Evolutionary conservation across 2,329 filamentous ascomycete species (phyloP).

Genomic region (Thielaviopsis punctulata): DNA sequence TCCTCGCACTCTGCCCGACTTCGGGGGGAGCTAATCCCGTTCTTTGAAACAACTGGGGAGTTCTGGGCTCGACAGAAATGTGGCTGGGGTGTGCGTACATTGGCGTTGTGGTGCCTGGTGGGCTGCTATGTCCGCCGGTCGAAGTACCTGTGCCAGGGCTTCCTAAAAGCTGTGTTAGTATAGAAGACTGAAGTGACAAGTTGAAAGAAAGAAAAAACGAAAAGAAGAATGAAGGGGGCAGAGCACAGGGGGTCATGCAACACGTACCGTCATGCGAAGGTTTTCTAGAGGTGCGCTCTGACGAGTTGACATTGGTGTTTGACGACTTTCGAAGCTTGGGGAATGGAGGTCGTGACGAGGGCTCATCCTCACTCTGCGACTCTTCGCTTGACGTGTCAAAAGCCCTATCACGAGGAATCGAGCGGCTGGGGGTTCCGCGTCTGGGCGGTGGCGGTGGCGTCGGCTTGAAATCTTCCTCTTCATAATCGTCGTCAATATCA

Average conservation of each 20-base stretch:
- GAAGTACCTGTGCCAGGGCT: slow-evolving; percentile 1
- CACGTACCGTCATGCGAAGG: slow-evolving; percentile 1
- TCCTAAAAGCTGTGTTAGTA: slow-evolving; percentile 1
- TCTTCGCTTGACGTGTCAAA: slow-evolving; percentile 10
- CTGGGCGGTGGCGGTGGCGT: slow-evolving; percentile 4
- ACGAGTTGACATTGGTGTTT: neutral
- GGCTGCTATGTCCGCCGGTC: neutral
- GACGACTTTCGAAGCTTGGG: slow-evolving; percentile 2
- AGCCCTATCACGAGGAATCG: slow-evolving; percentile 5
- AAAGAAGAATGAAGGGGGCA: too few species aligned
- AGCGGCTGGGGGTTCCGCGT: neutral
- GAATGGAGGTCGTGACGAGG: slow-evolving; percentile 1
- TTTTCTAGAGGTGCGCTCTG: neutral
- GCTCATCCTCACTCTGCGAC: slow-evolving; percentile 4
- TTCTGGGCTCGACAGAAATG: neutral
- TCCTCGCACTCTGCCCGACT: neutral
- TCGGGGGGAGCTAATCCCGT: neutral
- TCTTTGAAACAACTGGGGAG: neutral
- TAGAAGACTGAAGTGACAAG: neutral
- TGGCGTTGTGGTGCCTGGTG: slow-evolving; percentile 2
- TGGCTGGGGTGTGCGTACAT: neutral
- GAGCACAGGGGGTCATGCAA: too few species aligned
- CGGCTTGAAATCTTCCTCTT: slow-evolving; percentile 3
- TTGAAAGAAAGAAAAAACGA: neutral
- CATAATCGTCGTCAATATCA: neutral